Base-by-base conservation (phyloP, 2,329 filamentous ascomycete species). In the Penicillium sp. region DNA sequence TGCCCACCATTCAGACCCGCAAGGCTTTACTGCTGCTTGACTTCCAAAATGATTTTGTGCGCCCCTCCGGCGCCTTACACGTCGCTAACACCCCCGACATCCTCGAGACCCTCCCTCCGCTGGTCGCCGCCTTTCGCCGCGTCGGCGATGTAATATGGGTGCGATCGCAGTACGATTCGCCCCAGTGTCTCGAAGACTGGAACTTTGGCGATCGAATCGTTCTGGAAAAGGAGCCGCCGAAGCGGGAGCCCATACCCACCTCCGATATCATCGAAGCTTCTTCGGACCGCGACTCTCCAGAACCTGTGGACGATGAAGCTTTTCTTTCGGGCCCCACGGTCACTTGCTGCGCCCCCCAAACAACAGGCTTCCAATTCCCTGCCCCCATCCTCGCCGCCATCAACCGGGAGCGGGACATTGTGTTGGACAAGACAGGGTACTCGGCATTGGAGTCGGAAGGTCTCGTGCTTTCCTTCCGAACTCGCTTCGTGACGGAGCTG, bases 41-140 rank as follows among this genome's bases (percentile, higher is more conserved):
- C 65, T 83, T 96, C 29, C 94, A 97, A 67, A 91, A 95, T 63
- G 93, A 97, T 69, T 96, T 97, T 65, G 75, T 95, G 51, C 80
- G 84, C 6, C 74, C 83, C 1, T 80, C 84, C 44, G 88, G 89
- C 48, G 82, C 85, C 21, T 73, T 97, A 17, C 81, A 85, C 10
- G 83, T 92, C 44, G 76, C 77, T 29, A 80, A 84, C 36, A 84
- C 85, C 3, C 72, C 81, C 3, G 83, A 84, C 8, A 90, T 92
- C 55, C 70, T 94, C 37, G 79, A 87, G 32, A 84, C 83, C 23
- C 82, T 91, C 34, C 75, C 85, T 17, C 73, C 80, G 6, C 77
- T 97, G 2, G 85, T 87, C 34, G 81, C 82, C 9, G 82, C 82
- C 13, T 96, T 97, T 65, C 89, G 93, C 57, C 77, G 81, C 41